Percentiles rank a stretch among this genome's conserved stretches.
Conservation (phyloP, 225 moss, liverwort and hornwort species). For the Rhytidiadelphus loreus region DNA sequence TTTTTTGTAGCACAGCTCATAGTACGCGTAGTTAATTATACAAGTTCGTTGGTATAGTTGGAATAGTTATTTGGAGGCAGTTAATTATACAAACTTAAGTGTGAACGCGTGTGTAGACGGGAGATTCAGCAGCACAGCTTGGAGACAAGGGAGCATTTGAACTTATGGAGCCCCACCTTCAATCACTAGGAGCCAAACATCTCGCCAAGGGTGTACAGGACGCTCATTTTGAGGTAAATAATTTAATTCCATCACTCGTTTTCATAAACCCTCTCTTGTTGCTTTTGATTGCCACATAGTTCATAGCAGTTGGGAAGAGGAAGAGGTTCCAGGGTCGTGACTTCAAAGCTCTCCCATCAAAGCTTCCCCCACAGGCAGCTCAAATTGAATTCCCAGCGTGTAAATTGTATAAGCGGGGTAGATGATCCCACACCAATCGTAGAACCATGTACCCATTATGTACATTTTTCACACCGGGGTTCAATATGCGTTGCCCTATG, state of each 20-base stretch:
- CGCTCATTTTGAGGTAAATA: constrained; percentile 30
- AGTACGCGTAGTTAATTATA: neutral
- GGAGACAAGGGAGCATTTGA: constrained; percentile 27
- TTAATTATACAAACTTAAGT: neutral
- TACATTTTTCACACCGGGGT: neutral
- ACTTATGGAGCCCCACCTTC: neutral
- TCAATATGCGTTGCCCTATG: neutral
- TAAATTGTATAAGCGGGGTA: neutral
- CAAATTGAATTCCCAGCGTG: neutral
- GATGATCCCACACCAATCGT: neutral
- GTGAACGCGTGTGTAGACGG: constrained; percentile 10
- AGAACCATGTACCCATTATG: neutral
- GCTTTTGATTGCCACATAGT: neutral
- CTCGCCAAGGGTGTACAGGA: constrained; percentile 26
- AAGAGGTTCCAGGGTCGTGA: too few species aligned
- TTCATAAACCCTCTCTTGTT: too few species aligned
- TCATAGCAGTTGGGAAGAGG: neutral
- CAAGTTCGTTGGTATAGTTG: neutral
- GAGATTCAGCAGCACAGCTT: constrained; percentile 27
- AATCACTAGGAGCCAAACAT: constrained; percentile 18
- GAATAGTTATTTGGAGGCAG: neutral
- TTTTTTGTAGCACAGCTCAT: neutral
- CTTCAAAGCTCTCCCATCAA: neutral
- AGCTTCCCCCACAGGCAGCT: neutral
- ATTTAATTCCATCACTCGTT: neutral